phyloP scores from a whole-genome alignment of 2,329 filamentous ascomycete genomes.

The Trichophyton benhamiae region DNA sequence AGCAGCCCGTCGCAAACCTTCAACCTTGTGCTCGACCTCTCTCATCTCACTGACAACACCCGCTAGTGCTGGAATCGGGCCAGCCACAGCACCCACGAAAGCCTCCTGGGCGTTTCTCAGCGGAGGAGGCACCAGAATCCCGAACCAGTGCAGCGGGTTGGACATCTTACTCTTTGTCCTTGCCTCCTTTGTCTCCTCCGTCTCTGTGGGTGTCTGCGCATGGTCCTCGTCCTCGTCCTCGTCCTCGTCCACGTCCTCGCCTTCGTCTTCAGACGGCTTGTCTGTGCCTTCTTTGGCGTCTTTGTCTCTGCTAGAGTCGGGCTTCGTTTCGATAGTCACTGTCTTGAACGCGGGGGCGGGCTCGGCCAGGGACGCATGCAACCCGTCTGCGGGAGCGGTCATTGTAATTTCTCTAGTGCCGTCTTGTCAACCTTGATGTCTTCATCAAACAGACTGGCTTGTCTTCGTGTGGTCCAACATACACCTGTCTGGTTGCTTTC shows the following conservation, averaged over 20 bases:
- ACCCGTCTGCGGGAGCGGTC: background rate
- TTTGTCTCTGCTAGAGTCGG: background rate
- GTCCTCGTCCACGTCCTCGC: too few relatives aligned
- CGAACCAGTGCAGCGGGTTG: slow-evolving; percentile 39
- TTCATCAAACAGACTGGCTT: background rate
- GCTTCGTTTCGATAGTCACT: background rate
- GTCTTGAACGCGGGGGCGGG: background rate
- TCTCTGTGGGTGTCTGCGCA: too few relatives aligned
- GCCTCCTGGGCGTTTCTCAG: slow-evolving; percentile 34
- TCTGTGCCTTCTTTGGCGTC: background rate
- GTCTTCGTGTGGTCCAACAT: slow-evolving; percentile 1
- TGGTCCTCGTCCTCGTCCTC: background rate
- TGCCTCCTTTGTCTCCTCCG: slow-evolving; percentile 3
- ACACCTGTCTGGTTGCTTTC: slow-evolving; percentile 36
- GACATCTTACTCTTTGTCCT: slow-evolving; percentile 14
- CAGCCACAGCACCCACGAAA: slow-evolving; percentile 31
- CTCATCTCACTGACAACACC: slow-evolving; percentile 31
- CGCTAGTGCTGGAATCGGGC: slow-evolving; percentile 26
- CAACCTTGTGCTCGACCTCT: slow-evolving; percentile 29
- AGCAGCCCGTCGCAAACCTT: slow-evolving; percentile 8
- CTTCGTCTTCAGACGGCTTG: background rate
- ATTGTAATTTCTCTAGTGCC: background rate
- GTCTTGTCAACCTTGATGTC: background rate
- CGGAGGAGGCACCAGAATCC: slow-evolving; percentile 35
- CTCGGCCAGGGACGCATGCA: background rate